Evolutionary conservation across 371 early-diverging fungal species (phyloP).

Genomic region (Lichtheimia corymbifera): DNA sequence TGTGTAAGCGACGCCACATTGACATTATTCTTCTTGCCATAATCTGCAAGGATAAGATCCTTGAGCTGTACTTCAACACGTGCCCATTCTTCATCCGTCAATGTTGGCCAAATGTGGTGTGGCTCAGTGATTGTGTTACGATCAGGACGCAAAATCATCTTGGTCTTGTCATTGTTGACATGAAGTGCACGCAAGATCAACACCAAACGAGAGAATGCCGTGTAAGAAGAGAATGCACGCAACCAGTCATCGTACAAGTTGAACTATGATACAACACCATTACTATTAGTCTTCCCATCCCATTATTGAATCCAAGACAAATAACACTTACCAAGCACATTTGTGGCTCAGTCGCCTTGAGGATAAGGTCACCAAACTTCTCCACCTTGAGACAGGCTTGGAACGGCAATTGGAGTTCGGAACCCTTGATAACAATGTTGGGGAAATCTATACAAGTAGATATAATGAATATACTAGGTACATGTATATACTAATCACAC

Average conservation of each 20-base stretch:
- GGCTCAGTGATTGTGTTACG: constrained; percentile 91
- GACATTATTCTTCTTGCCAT: constrained; percentile 98
- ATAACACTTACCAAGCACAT: constrained; percentile 63
- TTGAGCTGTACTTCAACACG: constrained; percentile 94
- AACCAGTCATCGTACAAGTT: constrained; percentile 97
- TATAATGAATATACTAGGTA: neutral
- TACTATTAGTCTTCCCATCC: too few relatives aligned
- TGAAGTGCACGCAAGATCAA: constrained; percentile 96
- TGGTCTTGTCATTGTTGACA: constrained; percentile 95
- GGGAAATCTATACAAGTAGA: constrained; percentile 84
- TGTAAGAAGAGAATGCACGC: constrained; percentile 91
- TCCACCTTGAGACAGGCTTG: constrained; percentile 97
- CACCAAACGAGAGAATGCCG: constrained; percentile 97
- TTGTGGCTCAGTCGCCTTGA: constrained; percentile 96
- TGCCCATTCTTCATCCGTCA: constrained; percentile 98
- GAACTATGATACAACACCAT: constrained; percentile 43
- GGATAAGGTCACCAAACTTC: constrained; percentile 97
- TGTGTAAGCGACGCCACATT: constrained; percentile 95
- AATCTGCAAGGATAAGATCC: constrained; percentile 97
- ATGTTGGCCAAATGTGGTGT: constrained; percentile 97
- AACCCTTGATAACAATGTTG: constrained; percentile 97
- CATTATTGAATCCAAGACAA: too few relatives aligned
- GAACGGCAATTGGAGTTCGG: constrained; percentile 96
- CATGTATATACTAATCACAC: neutral
- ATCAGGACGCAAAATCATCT: constrained; percentile 93